Conservation (phyloP, 345 rosid genomes). For the Hypericum androsaemum region DNA sequence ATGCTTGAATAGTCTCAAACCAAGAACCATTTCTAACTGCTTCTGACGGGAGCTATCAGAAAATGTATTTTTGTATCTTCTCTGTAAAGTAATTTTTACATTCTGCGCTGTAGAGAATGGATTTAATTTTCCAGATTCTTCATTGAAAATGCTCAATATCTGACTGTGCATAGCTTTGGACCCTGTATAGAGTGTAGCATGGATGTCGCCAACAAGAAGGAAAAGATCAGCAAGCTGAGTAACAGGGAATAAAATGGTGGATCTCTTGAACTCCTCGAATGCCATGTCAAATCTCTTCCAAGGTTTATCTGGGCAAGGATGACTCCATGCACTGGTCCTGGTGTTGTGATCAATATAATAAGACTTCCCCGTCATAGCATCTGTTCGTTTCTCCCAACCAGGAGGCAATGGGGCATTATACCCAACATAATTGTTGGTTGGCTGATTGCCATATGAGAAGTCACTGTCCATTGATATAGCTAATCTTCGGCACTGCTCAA, state of each 20-base stretch:
- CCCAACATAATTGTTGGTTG: conserved; percentile 48
- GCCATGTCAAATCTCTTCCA: conserved; percentile 97
- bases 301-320: conserved; percentile 96
- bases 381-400: conserved; percentile 94
- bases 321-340: conserved; percentile 82
- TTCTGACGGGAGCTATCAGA: conserved; percentile 96
- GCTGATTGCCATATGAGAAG: conserved; percentile 46
- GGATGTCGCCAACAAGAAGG: conserved; percentile 90
- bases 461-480: conserved; percentile 87
- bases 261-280: conserved; percentile 79
- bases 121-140: conserved; percentile 79
- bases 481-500: conserved; percentile 84
- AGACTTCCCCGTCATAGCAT: conserved; percentile 82
- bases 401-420: conserved; percentile 88
- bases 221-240: conserved; percentile 91
- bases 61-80: conserved; percentile 83
- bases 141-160: conserved; percentile 86
- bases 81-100: conserved; percentile 78
- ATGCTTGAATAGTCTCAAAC: conserved; percentile 90
- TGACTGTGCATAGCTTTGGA: conserved; percentile 99
- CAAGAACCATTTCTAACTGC: conserved; percentile 94
- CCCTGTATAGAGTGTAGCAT: conserved; percentile 95
- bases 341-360: conserved; percentile 93
- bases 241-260: conserved; percentile 81
- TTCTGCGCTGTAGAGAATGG: conserved; percentile 92